Evolutionary conservation across 2,329 filamentous ascomycete genomes (phyloP).

Genomic region (Diplodia intermedia): DNA sequence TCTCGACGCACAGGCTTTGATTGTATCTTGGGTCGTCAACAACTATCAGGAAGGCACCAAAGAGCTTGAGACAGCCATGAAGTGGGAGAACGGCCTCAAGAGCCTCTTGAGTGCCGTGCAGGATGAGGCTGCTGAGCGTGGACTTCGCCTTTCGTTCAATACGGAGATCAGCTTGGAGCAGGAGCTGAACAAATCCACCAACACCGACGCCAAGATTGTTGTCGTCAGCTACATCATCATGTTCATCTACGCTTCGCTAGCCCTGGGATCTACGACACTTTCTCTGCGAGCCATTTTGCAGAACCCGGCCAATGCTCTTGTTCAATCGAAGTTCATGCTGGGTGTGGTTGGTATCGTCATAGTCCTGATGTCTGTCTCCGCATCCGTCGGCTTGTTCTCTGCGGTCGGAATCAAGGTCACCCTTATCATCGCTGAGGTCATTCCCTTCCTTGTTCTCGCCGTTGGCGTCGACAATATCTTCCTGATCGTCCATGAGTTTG

Average conservation of each 20-base stretch:
- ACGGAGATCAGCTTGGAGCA: slow-evolving; percentile 95
- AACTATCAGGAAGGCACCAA: slow-evolving; percentile 79
- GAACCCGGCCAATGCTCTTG: slow-evolving; percentile 83
- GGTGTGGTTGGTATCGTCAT: slow-evolving; percentile 95
- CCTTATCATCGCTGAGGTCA: slow-evolving; percentile 97
- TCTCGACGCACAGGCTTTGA: slow-evolving; percentile 77
- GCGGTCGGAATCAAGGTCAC: slow-evolving; percentile 92
- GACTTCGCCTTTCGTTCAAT: slow-evolving; percentile 88
- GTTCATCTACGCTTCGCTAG: slow-evolving; percentile 96
- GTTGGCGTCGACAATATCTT: slow-evolving; percentile 99
- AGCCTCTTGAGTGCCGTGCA: slow-evolving; percentile 78
- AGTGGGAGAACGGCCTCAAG: slow-evolving; percentile 86
- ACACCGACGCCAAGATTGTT: slow-evolving; percentile 96
- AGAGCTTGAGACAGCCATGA: slow-evolving; percentile 76
- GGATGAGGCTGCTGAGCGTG: slow-evolving; percentile 76
- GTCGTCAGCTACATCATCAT: slow-evolving; percentile 97
- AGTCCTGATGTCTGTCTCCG: slow-evolving; percentile 95
- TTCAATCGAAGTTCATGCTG: slow-evolving; percentile 95
- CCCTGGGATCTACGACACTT: slow-evolving; percentile 85
- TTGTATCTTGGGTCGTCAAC: slow-evolving; percentile 93
- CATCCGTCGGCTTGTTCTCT: slow-evolving; percentile 93
- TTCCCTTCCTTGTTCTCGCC: slow-evolving; percentile 94
- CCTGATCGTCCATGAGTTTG: slow-evolving; percentile 96
- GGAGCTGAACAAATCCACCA: slow-evolving; percentile 96
- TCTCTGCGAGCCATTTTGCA: slow-evolving; percentile 77